These are phyloP conservation scores for Eucommia ulmoides DNA, from an alignment of 257 asterid genomes.

Conservation along the genomic window DNA sequence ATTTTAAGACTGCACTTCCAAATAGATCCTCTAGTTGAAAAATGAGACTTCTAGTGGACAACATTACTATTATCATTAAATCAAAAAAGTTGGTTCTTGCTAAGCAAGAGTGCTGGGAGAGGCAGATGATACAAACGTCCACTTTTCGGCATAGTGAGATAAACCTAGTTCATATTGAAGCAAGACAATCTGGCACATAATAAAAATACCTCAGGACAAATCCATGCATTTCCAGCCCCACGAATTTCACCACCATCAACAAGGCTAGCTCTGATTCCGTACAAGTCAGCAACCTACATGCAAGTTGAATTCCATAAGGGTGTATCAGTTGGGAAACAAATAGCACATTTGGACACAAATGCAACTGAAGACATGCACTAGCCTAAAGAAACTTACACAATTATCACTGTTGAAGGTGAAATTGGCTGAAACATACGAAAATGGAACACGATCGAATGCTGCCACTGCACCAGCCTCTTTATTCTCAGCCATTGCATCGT, in stretches of 20 bases:
- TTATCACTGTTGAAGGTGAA: constrained; percentile 94
- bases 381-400: constrained; percentile 82
- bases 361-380: too few relatives aligned
- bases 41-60: too few relatives aligned
- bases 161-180: background rate
- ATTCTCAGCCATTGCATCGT: constrained; percentile 71
- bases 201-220: constrained; percentile 88
- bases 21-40: too few relatives aligned
- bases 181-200: constrained; percentile 15
- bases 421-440: constrained; percentile 90
- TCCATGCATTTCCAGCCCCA: constrained; percentile 99
- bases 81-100: too few relatives aligned
- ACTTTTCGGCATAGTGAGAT: too few relatives aligned
- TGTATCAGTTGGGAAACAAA: background rate
- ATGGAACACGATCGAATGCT: constrained; percentile 86
- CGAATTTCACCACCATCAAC: constrained; percentile 99
- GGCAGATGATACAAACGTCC: too few relatives aligned
- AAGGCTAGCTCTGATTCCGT: constrained; percentile 95
- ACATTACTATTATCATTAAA: too few relatives aligned
- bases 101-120: too few relatives aligned
- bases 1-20: too few relatives aligned
- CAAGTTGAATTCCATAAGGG: constrained; percentile 11
- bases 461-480: constrained; percentile 99
- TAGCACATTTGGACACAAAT: too few relatives aligned
- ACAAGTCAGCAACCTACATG: constrained; percentile 89